These are phyloP conservation scores for Petunia secreta DNA, from an alignment of 257 asterid species.

Conservation along the genomic window DNA sequence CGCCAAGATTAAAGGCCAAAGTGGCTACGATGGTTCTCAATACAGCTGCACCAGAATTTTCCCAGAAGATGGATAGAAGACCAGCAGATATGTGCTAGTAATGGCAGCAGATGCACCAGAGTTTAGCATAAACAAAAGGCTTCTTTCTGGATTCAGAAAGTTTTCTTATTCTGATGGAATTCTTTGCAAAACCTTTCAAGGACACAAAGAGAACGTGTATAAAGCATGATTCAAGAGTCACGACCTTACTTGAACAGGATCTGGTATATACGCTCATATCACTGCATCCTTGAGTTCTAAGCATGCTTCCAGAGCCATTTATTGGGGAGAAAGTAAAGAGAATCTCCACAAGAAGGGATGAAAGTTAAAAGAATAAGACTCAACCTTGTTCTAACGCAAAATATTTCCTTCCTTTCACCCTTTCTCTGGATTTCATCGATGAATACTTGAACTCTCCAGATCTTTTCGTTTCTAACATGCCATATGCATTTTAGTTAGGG, in stretches of 20 bases:
- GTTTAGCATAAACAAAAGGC: not conserved
- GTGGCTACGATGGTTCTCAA: not conserved
- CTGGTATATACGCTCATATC: too few species aligned
- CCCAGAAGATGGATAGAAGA: slow-evolving; percentile 11
- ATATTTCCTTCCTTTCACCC: not conserved
- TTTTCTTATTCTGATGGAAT: not conserved
- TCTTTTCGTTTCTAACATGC: not conserved
- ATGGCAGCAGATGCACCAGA: slow-evolving; percentile 1
- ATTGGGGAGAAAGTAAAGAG: not conserved
- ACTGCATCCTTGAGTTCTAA: too few species aligned
- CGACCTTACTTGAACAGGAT: too few species aligned
- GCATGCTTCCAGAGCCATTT: not conserved
- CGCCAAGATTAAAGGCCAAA: not conserved
- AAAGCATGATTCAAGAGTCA: not conserved
- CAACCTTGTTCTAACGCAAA: not conserved
- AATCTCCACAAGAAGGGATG: slow-evolving; percentile 3
- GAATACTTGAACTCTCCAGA: not conserved
- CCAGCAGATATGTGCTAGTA: not conserved
- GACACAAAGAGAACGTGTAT: not conserved
- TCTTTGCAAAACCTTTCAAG: not conserved
- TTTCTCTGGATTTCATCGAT: not conserved
- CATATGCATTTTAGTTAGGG: not conserved
- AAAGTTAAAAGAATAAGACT: not conserved
- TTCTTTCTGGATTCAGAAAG: not conserved
- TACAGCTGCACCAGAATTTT: not conserved